Percentiles rank a stretch among this genome's conserved stretches.
phyloP scores from a whole-genome alignment of 177 flowering plant genomes.

The Vitis hybrid region DNA sequence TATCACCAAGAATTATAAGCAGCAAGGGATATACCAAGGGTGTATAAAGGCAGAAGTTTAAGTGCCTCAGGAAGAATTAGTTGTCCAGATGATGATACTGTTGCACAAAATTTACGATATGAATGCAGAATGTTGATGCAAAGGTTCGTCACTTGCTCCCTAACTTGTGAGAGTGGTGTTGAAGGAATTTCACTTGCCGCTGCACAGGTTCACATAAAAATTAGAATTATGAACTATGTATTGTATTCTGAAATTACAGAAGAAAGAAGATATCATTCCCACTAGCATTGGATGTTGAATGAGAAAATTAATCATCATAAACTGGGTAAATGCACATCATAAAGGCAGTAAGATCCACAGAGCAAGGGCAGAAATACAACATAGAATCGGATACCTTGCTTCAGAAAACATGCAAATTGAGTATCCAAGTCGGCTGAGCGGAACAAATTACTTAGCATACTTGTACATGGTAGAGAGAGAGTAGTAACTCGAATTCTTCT shows the following conservation, averaged over 20 bases:
- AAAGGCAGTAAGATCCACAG: background rate
- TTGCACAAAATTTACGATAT: constrained; percentile 95
- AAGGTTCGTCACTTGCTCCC: constrained; percentile 68
- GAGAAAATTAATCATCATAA: too few species aligned
- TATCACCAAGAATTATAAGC: background rate
- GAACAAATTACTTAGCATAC: constrained; percentile 75
- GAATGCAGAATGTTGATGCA: constrained; percentile 71
- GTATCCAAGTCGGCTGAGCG: constrained; percentile 96
- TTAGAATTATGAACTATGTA: too few species aligned
- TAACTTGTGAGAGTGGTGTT: constrained; percentile 56
- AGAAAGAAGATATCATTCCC: too few species aligned
- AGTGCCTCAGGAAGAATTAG: constrained; percentile 98
- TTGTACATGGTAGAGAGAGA: constrained; percentile 86
- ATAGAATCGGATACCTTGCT: constrained; percentile 64
- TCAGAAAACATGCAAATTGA: constrained; percentile 81
- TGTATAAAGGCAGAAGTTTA: constrained; percentile 86
- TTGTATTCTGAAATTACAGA: too few species aligned
- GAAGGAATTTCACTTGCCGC: constrained; percentile 67
- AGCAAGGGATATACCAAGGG: constrained; percentile 59
- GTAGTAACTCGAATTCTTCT: constrained; percentile 92
- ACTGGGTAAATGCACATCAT: background rate
- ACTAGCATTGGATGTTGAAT: too few species aligned
- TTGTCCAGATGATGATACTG: constrained; percentile 92
- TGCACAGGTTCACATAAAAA: constrained; percentile 19
- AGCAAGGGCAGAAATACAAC: background rate